These are phyloP conservation scores for Metschnikowia henanensis DNA, from an alignment of 805 yeast genomes.

Conservation along the genomic window DNA sequence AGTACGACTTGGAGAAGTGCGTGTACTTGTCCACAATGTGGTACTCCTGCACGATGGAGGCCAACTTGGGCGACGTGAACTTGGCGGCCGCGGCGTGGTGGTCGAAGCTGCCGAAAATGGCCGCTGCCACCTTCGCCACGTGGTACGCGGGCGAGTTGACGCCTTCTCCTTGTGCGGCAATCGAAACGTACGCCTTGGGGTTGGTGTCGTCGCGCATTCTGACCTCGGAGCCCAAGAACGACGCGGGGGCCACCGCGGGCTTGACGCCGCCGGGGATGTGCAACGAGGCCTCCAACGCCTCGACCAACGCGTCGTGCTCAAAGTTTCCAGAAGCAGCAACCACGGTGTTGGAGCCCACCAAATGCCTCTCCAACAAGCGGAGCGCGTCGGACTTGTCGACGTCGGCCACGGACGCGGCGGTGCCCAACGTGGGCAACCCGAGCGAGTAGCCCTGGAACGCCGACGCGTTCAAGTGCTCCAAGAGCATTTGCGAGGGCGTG, in stretches of 20 bases:
- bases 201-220: constrained; percentile 87
- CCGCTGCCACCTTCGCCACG: constrained; percentile 73
- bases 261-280: constrained; percentile 51
- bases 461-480: constrained; percentile 77
- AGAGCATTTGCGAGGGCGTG: constrained; percentile 52
- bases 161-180: constrained; percentile 76
- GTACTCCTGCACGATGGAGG: constrained; percentile 67
- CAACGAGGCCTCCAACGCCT: constrained; percentile 55
- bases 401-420: constrained; percentile 58
- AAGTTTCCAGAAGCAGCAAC: constrained; percentile 72
- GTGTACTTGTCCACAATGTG: constrained; percentile 70
- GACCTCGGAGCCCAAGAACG: constrained; percentile 83
- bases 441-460: constrained; percentile 87
- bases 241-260: constrained; percentile 49
- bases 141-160: constrained; percentile 60
- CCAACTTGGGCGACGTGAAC: constrained; percentile 63
- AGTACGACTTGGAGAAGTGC: constrained; percentile 72
- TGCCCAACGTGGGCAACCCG: constrained; percentile 76
- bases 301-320: constrained; percentile 67
- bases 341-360: constrained; percentile 63
- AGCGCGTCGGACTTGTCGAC: constrained; percentile 59
- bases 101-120: constrained; percentile 51
- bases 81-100: constrained; percentile 53
- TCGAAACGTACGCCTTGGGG: constrained; percentile 75
- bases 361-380: constrained; percentile 55